These are phyloP conservation scores for Naganishia vaughanmartiniae DNA, from an alignment of 768 basidiomycete genomes.

Conservation along the genomic window DNA sequence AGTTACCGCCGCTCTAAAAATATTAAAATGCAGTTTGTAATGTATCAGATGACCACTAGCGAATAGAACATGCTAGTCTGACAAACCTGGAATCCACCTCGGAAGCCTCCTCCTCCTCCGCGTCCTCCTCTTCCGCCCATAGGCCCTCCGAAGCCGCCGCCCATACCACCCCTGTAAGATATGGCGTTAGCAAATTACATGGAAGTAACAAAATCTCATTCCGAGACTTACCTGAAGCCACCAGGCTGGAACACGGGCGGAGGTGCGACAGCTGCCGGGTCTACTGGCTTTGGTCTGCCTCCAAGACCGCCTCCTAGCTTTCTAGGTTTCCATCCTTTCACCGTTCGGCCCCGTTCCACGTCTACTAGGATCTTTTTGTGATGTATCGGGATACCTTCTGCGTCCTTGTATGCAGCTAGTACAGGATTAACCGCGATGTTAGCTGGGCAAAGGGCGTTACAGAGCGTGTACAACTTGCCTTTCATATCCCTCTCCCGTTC, in stretches of 20 bases:
- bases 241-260: conserved; percentile 38
- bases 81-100: conserved; percentile 25
- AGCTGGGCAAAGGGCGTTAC: background rate
- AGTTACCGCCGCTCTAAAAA: conserved; percentile 54
- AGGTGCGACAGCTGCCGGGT: conserved; percentile 59
- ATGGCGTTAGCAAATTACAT: conserved; percentile 16
- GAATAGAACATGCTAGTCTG: background rate
- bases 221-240: conserved; percentile 21
- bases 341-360: conserved; percentile 95
- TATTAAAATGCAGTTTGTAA: background rate
- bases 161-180: conserved; percentile 28
- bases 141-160: conserved; percentile 29
- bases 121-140: conserved; percentile 10
- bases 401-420: conserved; percentile 87
- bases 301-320: conserved; percentile 97
- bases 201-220: background rate
- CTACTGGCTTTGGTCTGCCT: conserved; percentile 75
- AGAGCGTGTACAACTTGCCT: conserved; percentile 58
- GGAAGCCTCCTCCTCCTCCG: conserved; percentile 33
- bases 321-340: conserved; percentile 96
- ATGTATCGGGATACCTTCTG: conserved; percentile 92
- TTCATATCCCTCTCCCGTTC: conserved; percentile 99
- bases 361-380: conserved; percentile 95
- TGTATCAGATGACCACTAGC: background rate
- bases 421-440: background rate